These are phyloP conservation scores for Rhododendron mucronatum DNA, from an alignment of 148 eudicot genomes.

Conservation along the genomic window DNA sequence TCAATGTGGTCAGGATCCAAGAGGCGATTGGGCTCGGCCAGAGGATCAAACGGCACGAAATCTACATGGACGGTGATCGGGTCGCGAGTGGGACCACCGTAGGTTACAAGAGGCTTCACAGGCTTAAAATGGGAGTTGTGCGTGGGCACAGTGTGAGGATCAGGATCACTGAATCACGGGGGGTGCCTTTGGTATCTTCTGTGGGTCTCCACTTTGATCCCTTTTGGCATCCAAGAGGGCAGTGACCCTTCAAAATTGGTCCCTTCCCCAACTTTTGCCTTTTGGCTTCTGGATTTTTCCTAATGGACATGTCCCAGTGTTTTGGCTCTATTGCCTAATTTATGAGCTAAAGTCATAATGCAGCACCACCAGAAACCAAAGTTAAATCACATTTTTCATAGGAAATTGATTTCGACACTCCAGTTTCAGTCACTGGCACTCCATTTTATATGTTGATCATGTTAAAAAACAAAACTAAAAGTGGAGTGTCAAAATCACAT, in stretches of 20 bases:
- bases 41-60: slow-evolving; percentile 54
- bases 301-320: background rate
- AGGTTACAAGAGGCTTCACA: slow-evolving; percentile 83
- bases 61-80: slow-evolving; percentile 54
- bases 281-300: background rate
- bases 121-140: slow-evolving; percentile 43
- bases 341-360: background rate
- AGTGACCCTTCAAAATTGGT: slow-evolving; percentile 1
- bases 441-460: too few species aligned
- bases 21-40: slow-evolving; percentile 94
- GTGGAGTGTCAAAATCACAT: too few species aligned
- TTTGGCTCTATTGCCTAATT: background rate
- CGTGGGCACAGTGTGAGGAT: slow-evolving; percentile 50
- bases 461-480: too few species aligned
- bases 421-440: too few species aligned
- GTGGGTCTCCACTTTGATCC: slow-evolving; percentile 83
- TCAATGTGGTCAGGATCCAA: slow-evolving; percentile 78
- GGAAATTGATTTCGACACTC: too few species aligned
- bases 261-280: background rate
- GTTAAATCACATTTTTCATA: background rate
- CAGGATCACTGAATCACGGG: slow-evolving; percentile 42
- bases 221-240: slow-evolving; percentile 45
- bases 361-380: background rate
- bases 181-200: slow-evolving; percentile 71
- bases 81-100: slow-evolving; percentile 60